A percentile compares a stretch with the other conserved stretches of the same genome.
phyloP scores from a whole-genome alignment of 306 rosid species.

The Quercus robur region DNA sequence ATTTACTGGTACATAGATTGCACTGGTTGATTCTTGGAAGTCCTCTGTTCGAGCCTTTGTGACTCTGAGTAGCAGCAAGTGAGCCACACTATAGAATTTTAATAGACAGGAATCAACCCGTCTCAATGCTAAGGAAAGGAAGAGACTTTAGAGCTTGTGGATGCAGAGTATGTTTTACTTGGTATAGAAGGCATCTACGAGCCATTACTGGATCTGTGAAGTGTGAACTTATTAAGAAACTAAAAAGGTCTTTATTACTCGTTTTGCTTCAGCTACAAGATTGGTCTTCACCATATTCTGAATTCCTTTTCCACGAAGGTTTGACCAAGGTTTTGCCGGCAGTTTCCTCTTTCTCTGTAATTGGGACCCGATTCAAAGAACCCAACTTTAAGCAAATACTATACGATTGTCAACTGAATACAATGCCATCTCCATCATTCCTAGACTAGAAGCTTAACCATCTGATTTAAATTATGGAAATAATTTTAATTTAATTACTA shows the following conservation, averaged over 20 bases:
- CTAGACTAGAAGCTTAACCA: no score
- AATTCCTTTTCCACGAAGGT: background rate
- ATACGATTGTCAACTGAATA: background rate
- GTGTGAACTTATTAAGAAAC: background rate
- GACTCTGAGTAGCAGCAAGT: no score
- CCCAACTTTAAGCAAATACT: background rate
- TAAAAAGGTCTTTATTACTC: background rate
- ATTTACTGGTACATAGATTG: no score
- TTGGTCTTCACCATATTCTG: background rate
- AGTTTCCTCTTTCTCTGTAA: background rate
- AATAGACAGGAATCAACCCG: no score
- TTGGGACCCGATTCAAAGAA: background rate
- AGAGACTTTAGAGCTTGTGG: no score
- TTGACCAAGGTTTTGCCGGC: background rate
- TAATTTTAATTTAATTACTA: no score
- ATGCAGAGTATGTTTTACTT: no score
- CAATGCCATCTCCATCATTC: background rate
- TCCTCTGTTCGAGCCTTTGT: no score
- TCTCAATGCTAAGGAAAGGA: no score
- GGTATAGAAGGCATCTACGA: background rate
- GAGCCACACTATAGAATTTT: no score
- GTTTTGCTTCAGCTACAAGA: background rate
- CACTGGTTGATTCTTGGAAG: no score
- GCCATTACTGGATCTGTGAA: background rate
- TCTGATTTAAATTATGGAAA: no score